Percentiles rank a stretch among this genome's conserved stretches.
These are phyloP conservation scores for Lichtheimia ornata DNA, from an alignment of 371 early-diverging fungal species.

Conservation along the genomic window DNA sequence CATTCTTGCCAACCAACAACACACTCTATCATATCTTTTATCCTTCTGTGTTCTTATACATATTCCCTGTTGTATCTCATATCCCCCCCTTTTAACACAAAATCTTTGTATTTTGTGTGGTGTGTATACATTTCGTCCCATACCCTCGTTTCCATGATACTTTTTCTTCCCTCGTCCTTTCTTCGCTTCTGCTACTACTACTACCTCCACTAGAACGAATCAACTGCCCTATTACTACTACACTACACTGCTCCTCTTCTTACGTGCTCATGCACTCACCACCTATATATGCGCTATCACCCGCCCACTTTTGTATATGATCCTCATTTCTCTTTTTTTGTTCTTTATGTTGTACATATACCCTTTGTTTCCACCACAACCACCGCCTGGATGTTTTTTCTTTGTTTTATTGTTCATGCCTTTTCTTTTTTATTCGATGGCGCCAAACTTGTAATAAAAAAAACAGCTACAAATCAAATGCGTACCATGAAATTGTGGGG, in stretches of 20 bases:
- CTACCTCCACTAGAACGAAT: conserved; percentile 1
- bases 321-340: not conserved
- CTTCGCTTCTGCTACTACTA: not conserved
- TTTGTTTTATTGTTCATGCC: conserved; percentile 3
- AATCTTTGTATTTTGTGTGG: conserved; percentile 1
- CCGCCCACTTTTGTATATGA: no score
- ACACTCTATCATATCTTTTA: no score
- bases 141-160: not conserved
- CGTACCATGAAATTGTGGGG: conserved; percentile 26
- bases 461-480: not conserved
- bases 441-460: no score
- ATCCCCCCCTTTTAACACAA: no score
- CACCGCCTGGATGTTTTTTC: conserved; percentile 1
- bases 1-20: no score
- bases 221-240: no score
- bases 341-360: not conserved
- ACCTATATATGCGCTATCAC: no score
- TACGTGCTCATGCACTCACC: no score
- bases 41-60: no score
- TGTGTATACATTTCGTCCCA: conserved; percentile 7
- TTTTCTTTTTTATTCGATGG: conserved; percentile 1
- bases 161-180: not conserved
- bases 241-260: no score
- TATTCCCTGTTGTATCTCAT: no score
- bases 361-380: not conserved